Evolutionary conservation across 73 alveolate genomes (phyloP), one percentile per base, ranked within the genome.

Genomic region (Uronychia setigera): DNA sequence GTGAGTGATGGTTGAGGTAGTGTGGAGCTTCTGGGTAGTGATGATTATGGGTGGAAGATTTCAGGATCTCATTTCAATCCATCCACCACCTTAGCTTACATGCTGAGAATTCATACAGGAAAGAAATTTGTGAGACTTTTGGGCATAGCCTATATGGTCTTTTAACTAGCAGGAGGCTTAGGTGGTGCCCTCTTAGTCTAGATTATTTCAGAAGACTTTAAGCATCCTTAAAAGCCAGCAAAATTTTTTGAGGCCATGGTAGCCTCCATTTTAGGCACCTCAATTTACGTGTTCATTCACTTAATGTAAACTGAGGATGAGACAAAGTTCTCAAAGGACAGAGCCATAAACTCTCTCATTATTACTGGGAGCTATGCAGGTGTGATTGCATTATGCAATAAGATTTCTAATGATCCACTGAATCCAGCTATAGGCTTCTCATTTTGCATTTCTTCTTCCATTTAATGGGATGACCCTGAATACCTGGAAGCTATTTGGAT

Each of bases 51-150:
- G 67, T 46, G 67, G 67, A 90, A 90, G 34, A 87, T 85, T 26
- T 85, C 95, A 31, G 95, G 95, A 0, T 77, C 92, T 26, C 95
- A 90, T 80, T 90, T 83, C 78, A 90, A 90, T 46, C 95, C 95
- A 34, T 87, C 92, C 35, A 88, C 85, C 59, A 85, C 95, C 0
- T 75, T 90, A 19, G 88, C 95, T 1, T 85, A 85, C 57, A 85
- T 90, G 95, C 33, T 90, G 28, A 78, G 95, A 74, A 90, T 32
- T 58, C 87, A 84, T n/a, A 35, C 89, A 33, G 92, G 93, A 11
- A 74, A 74, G 33, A 76, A 33, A 29, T 90, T 90, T 75, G 58
- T 87, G 32, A 90, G 91, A 80, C 33, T 79, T n/a, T n/a, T 85
- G 25, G 95, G 92, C 0, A 26, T 90, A 76, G 92, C 92, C 0